phyloP scores from a whole-genome alignment of 306 rosid species.

The Dalbergia cochinchinensis region DNA sequence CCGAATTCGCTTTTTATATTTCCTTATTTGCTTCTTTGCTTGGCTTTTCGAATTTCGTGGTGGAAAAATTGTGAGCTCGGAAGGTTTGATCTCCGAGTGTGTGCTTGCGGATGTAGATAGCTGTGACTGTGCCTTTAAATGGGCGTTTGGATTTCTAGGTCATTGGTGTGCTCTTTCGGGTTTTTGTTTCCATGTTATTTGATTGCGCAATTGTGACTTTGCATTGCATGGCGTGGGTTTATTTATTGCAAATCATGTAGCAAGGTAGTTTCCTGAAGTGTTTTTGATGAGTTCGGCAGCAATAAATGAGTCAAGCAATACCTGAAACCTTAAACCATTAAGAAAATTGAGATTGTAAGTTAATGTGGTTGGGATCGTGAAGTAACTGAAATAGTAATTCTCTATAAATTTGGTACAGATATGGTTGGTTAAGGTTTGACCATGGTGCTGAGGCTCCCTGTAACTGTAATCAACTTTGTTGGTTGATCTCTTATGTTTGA shows the following conservation, averaged over 20 bases:
- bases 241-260: not conserved
- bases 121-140: slow-evolving; percentile 16
- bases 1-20: not conserved
- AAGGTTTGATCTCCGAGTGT: slow-evolving; percentile 31
- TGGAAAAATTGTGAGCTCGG: not conserved
- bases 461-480: slow-evolving; percentile 3
- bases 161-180: not conserved
- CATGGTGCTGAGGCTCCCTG: not conserved
- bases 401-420: slow-evolving; percentile 5
- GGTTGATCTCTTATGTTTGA: slow-evolving; percentile 7
- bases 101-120: slow-evolving; percentile 3
- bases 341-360: not conserved
- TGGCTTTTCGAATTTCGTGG: not conserved
- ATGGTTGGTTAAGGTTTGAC: slow-evolving; percentile 12
- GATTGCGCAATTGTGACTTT: slow-evolving; percentile 31
- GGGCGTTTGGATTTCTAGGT: slow-evolving; percentile 13
- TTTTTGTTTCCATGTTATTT: slow-evolving; percentile 5
- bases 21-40: slow-evolving; percentile 8
- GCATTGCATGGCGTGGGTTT: slow-evolving; percentile 40
- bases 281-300: slow-evolving; percentile 15
- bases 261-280: not conserved
- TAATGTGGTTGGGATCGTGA: slow-evolving; percentile 26
- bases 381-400: slow-evolving; percentile 19
- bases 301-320: slow-evolving; percentile 16
- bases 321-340: slow-evolving; percentile 1